Evolutionary conservation across 306 rosid genomes (phyloP), one percentile per base, ranked within the genome.

Genomic region (Cicer yamashitae): DNA sequence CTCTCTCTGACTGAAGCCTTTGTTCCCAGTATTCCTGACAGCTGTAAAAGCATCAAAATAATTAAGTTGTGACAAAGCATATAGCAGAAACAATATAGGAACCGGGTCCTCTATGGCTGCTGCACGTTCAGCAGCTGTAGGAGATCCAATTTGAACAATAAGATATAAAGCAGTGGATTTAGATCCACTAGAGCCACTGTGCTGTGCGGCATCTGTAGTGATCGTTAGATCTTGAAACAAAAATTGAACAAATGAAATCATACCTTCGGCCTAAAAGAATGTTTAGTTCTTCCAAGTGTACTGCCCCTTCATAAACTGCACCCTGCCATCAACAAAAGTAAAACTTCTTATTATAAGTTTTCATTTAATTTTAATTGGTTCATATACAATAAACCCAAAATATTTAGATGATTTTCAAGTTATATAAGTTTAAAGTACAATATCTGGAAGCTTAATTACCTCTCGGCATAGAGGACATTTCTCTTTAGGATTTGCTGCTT

Each of bases 381-480:
- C 50, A 34, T 17, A 71, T 37, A 22, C 30, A 7, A 30, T 2
- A 34, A n/a, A 63, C 30, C 0, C 0, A 15, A 58, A 40, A 50
- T 15, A 7, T 7, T 51, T 18, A 54, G 20, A 52, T 50, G 54
- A 54, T 12, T 54, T 12, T 12, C 50, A 63, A 51, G 50, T 56
- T 56, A 66, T 18, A 46, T 57, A 48, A 60, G 44, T 30, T 51
- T 43, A 34, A 51, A 40, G 76, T 40, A 47, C 17, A 57, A 70
- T 8, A 54, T 52, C 38, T 60, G 9, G 72, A 22, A 37, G 62
- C 79, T 67, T 79, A 60, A 34, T 37, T 34, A 91, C 98, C 96
- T 84, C 85, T 13, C 97, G 87, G 77, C 99, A 94, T n/a, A 94
- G 82, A 61, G 99, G 99, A 84, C 99, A 94, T 71, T 84, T 92